These are phyloP conservation scores for Elongisporangium undulatum DNA, from an alignment of 352 stramenopile species.

Conservation along the genomic window DNA sequence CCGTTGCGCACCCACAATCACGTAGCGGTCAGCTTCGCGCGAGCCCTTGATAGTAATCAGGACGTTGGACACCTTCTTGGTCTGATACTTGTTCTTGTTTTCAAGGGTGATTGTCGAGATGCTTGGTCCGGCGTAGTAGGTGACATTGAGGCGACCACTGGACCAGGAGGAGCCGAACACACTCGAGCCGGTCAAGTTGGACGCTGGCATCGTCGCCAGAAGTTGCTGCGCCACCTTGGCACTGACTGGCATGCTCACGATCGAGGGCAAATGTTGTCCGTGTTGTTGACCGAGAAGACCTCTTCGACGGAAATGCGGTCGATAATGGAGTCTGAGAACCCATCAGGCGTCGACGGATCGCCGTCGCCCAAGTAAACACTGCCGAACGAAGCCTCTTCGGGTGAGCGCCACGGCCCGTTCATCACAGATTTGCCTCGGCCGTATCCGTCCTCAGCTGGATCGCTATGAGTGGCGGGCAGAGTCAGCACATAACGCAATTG, in stretches of 20 bases:
- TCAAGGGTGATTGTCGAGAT: slow-evolving; percentile 16
- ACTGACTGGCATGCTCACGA: slow-evolving; percentile 74
- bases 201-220: slow-evolving; percentile 15
- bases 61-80: slow-evolving; percentile 80
- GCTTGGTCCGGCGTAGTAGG: slow-evolving; percentile 27
- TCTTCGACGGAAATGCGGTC: slow-evolving; percentile 74
- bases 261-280: slow-evolving; percentile 72
- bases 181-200: slow-evolving; percentile 10
- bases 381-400: slow-evolving; percentile 48
- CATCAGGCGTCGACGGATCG: slow-evolving; percentile 55
- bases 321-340: slow-evolving; percentile 11
- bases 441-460: slow-evolving; percentile 59
- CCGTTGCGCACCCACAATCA: slow-evolving; percentile 64
- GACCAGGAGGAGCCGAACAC: slow-evolving; percentile 39
- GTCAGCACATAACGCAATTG: neutral
- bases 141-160: slow-evolving; percentile 18
- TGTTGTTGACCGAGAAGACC: slow-evolving; percentile 79
- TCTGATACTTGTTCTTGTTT: slow-evolving; percentile 62
- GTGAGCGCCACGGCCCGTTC: slow-evolving; percentile 64
- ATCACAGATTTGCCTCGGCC: slow-evolving; percentile 46
- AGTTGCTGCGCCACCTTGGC: slow-evolving; percentile 48
- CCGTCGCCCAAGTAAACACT: slow-evolving; percentile 85
- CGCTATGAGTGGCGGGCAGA: slow-evolving; percentile 20
- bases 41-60: slow-evolving; percentile 66
- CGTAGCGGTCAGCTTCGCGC: slow-evolving; percentile 70